phyloP scores from a whole-genome alignment of 2,329 filamentous ascomycete species.

The Phyllachora maydis region DNA sequence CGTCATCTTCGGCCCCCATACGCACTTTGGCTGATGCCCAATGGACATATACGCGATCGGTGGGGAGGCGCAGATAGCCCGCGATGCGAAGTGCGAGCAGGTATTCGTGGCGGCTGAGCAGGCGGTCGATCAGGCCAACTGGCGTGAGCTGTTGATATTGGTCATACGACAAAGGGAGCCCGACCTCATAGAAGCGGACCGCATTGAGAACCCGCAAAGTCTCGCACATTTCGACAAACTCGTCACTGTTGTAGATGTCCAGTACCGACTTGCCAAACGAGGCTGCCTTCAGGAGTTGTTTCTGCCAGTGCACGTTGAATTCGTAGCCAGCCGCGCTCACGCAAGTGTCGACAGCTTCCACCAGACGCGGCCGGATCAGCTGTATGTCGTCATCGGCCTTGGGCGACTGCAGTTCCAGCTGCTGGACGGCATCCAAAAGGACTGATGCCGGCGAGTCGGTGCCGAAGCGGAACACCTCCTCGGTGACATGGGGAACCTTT shows the following conservation, averaged over 20 bases:
- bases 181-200: constrained; percentile 76
- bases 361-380: constrained; percentile 68
- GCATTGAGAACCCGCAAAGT: constrained; percentile 83
- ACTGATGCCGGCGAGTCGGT: constrained; percentile 81
- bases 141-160: constrained; percentile 84
- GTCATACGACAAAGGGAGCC: constrained; percentile 77
- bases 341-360: constrained; percentile 84
- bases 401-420: constrained; percentile 81
- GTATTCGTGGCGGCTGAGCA: constrained; percentile 82
- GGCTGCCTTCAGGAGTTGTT: constrained; percentile 83
- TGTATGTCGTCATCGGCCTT: constrained; percentile 98
- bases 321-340: constrained; percentile 87
- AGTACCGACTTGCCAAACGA: constrained; percentile 96
- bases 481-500: constrained; percentile 67
- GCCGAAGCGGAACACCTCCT: constrained; percentile 75
- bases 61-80: constrained; percentile 66
- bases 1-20: constrained; percentile 66
- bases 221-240: constrained; percentile 97
- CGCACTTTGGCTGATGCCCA: constrained; percentile 95
- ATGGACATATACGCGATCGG: constrained; percentile 83
- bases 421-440: constrained; percentile 78
- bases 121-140: constrained; percentile 65
- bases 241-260: constrained; percentile 93
- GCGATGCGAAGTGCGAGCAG: constrained; percentile 76
- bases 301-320: constrained; percentile 81